Evolutionary conservation across 441 rosid species (phyloP).

Genomic region (Biscutella laevigata): DNA sequence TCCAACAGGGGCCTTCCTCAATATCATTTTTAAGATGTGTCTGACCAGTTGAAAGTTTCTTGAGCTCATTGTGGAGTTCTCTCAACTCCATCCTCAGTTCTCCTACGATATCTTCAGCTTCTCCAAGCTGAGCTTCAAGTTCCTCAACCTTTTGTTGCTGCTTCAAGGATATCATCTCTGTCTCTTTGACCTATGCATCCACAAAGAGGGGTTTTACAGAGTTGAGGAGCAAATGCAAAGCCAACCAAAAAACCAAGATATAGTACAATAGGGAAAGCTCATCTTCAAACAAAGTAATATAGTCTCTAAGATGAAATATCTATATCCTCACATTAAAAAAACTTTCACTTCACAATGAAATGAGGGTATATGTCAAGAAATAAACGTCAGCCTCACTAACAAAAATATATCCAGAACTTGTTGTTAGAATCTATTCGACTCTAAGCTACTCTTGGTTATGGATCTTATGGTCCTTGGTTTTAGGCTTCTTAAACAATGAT

Average conservation of each 20-base stretch:
- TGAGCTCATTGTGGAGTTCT: slow-evolving; percentile 56
- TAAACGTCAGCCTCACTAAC: neutral
- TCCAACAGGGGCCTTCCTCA: neutral
- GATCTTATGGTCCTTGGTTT: neutral
- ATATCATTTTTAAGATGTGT: slow-evolving; percentile 4
- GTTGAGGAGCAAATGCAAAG: slow-evolving; percentile 10
- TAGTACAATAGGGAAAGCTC: neutral
- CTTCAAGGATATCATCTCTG: slow-evolving; percentile 40
- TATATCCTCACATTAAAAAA: neutral
- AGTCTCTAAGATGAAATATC: neutral
- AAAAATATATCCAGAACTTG: neutral
- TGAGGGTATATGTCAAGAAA: neutral
- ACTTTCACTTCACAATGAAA: neutral
- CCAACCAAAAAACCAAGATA: neutral
- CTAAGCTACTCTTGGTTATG: neutral
- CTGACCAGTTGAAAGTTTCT: slow-evolving; percentile 29
- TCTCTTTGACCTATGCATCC: slow-evolving; percentile 53
- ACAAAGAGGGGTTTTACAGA: neutral
- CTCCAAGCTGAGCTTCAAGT: slow-evolving; percentile 87
- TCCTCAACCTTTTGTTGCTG: slow-evolving; percentile 67
- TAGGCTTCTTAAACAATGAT: neutral
- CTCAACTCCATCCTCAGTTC: slow-evolving; percentile 74
- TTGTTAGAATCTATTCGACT: neutral
- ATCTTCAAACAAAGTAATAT: neutral
- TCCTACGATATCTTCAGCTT: slow-evolving; percentile 82